These are phyloP conservation scores for Jamesozyma lodderae DNA, from an alignment of 805 yeast genomes.

Conservation along the genomic window DNA sequence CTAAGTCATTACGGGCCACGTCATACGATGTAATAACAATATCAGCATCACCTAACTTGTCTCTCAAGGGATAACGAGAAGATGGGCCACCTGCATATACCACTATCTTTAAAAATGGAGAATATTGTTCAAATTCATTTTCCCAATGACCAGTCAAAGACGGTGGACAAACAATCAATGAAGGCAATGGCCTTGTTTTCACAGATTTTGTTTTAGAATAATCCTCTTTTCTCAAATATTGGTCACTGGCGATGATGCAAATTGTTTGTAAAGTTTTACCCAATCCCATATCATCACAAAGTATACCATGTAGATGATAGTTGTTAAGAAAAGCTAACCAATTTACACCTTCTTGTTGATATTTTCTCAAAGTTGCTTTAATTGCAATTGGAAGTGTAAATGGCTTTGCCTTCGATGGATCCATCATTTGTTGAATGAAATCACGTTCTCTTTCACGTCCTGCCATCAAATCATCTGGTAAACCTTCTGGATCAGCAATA, in stretches of 20 bases:
- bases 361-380: slow-evolving; percentile 84
- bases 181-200: slow-evolving; percentile 69
- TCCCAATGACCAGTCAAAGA: slow-evolving; percentile 99
- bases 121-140: slow-evolving; percentile 81
- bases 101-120: slow-evolving; percentile 73
- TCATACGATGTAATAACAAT: slow-evolving; percentile 92
- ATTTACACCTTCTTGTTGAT: slow-evolving; percentile 97
- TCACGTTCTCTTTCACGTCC: slow-evolving; percentile 93
- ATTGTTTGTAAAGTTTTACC: slow-evolving; percentile 96
- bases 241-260: slow-evolving; percentile 95
- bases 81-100: slow-evolving; percentile 94
- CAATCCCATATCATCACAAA: slow-evolving; percentile 99
- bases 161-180: slow-evolving; percentile 91
- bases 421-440: slow-evolving; percentile 96
- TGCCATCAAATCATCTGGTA: slow-evolving; percentile 72
- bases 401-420: slow-evolving; percentile 79
- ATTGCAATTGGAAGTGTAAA: slow-evolving; percentile 85
- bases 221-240: slow-evolving; percentile 70
- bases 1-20: slow-evolving; percentile 87
- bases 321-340: slow-evolving; percentile 95
- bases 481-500: slow-evolving; percentile 86
- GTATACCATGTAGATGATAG: slow-evolving; percentile 91
- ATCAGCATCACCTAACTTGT: slow-evolving; percentile 51
- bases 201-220: slow-evolving; percentile 47
- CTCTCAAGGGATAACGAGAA: slow-evolving; percentile 48